phyloP scores from a whole-genome alignment of 2,329 filamentous ascomycete species.

The Tolypocladium album region DNA sequence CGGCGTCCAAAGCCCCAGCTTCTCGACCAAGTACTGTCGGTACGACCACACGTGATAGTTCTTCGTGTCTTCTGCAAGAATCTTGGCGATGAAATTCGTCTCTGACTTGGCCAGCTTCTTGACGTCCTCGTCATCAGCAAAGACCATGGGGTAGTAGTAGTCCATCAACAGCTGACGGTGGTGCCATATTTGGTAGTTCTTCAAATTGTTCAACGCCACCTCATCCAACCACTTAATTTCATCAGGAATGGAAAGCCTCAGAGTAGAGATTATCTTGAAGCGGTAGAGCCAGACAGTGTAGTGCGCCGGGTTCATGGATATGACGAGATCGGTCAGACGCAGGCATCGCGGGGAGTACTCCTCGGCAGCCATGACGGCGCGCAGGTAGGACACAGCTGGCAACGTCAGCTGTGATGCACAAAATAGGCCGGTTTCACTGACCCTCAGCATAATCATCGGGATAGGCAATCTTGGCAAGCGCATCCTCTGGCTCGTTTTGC shows the following conservation, averaged over 20 bases:
- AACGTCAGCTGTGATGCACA: conserved; percentile 1
- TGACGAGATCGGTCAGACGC: conserved; percentile 77
- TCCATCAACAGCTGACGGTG: conserved; percentile 58
- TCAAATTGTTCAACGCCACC: conserved; percentile 72
- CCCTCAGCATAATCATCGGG: conserved; percentile 77
- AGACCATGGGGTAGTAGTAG: conserved; percentile 48
- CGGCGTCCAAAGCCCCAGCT: conserved; percentile 60
- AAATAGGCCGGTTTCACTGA: conserved; percentile 19
- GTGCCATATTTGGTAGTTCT: conserved; percentile 99
- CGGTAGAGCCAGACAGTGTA: conserved; percentile 99
- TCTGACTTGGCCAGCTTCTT: conserved; percentile 54
- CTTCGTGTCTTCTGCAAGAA: conserved; percentile 81
- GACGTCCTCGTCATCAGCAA: conserved; percentile 43
- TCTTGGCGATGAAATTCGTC: conserved; percentile 62
- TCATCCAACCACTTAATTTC: conserved; percentile 83
- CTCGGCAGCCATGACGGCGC: conserved; percentile 82
- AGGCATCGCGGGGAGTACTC: conserved; percentile 74
- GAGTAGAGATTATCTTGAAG: conserved; percentile 61
- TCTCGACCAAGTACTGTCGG: conserved; percentile 58
- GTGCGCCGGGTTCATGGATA: conserved; percentile 87
- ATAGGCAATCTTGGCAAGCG: conserved; percentile 89
- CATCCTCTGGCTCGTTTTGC: conserved; percentile 71
- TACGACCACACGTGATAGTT: conserved; percentile 99
- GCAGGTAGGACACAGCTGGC: conserved; percentile 80
- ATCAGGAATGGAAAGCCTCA: conserved; percentile 52